Evolutionary conservation across 345 rosid species (phyloP), one percentile per base, ranked within the genome.

Genomic region (Carallia pectinifolia): DNA sequence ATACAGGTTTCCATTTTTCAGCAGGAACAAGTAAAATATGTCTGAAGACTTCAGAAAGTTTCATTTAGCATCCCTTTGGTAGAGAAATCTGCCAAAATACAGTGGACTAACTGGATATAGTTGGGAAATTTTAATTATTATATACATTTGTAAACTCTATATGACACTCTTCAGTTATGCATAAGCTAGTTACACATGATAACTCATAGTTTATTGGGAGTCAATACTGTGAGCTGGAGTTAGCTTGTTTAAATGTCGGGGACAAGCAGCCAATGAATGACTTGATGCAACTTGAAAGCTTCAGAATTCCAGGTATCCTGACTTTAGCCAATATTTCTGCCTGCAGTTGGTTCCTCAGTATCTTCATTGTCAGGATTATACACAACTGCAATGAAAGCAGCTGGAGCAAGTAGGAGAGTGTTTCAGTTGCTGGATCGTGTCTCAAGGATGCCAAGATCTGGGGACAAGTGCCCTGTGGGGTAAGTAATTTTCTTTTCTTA

Each of bases 311-410:
- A 40, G 29, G 27, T 6, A 18, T 5, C 9, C 64, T 67, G n/a
- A 58, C 17, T 53, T 17, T 66, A 53, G 56, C 59, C 53, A 50
- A 59, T 67, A 12, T 62, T 71, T 73, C 69, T 52, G 18, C 76
- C 37, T 73, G 83, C 90, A 91, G 98, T 91, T 85, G 98, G 97
- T 54, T 83, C 90, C 39, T 90, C 98, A 7, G 86, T 91, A 38
- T 91, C 98, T 64, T 86, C 91, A 56, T 80, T 89, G 58, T 91
- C 98, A 4, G 90, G 96, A 69, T 78, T 90, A 73, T 94, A 94
- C 73, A 87, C 96, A 30, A 80, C 88, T 36, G 88, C 98, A 52
- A 94, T 91, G 97, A 94, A 94, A 88, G 98, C 98, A 72, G 97
- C 97, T 18, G 98, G 98, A 0, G 91, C 98, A 55, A 94, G 98